Evolutionary conservation across 257 asterid genomes (phyloP).

Genomic region (Solanum ossicruentum): DNA sequence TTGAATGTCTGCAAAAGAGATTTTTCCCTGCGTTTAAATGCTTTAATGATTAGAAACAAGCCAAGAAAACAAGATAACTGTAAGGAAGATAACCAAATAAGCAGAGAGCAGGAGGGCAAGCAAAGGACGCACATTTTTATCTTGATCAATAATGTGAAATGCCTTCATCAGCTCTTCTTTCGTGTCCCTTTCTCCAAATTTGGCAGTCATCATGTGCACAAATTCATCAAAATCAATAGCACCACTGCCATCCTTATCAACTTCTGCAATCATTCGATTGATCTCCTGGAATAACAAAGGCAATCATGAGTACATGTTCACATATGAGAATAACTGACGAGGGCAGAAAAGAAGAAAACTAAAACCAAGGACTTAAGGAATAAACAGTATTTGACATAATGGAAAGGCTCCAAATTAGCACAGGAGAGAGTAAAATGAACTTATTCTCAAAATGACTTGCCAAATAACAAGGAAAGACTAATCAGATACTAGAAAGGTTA

Average conservation of each 20-base stretch:
- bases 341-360: background rate
- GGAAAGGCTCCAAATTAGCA: background rate
- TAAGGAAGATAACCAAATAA: background rate
- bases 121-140: conserved; percentile 45
- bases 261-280: conserved; percentile 79
- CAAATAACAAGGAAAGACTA: background rate
- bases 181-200: conserved; percentile 85
- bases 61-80: conserved; percentile 1
- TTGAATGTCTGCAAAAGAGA: conserved; percentile 77
- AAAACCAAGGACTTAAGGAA: background rate
- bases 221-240: conserved; percentile 85
- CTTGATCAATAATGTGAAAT: conserved; percentile 80
- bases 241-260: conserved; percentile 93
- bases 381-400: background rate
- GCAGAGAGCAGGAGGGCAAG: background rate
- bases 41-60: background rate
- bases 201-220: conserved; percentile 89
- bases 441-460: background rate
- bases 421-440: background rate
- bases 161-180: conserved; percentile 92
- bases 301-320: background rate
- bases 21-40: conserved; percentile 52
- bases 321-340: background rate
- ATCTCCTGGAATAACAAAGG: conserved; percentile 49
- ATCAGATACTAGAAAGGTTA: background rate